Conservation (phyloP, 2,329 filamentous ascomycete species). For the Hypoxylon sp. region DNA sequence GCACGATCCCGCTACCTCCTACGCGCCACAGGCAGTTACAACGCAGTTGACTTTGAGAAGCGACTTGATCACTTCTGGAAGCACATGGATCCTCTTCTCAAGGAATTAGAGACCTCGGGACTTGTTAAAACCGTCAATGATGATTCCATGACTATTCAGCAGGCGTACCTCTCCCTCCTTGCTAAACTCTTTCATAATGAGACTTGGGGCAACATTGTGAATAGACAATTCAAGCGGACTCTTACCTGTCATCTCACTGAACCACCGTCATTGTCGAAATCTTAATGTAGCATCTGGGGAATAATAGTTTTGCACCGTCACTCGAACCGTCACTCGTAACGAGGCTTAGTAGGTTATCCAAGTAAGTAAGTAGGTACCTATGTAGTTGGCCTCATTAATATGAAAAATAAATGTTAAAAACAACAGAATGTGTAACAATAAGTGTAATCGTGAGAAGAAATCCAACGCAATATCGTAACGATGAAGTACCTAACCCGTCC, state of each 20-base stretch:
- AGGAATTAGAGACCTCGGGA: background rate
- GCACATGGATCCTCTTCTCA: background rate
- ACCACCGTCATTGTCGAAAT: background rate
- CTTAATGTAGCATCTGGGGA: too few species aligned
- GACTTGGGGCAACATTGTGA: slow-evolving; percentile 14
- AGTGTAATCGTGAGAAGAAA: background rate
- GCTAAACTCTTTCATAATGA: background rate
- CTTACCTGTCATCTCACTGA: background rate
- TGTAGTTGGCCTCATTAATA: background rate
- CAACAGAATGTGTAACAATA: background rate
- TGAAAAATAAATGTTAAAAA: background rate
- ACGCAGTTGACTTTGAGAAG: background rate
- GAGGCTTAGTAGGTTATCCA: background rate
- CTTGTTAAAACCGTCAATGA: slow-evolving; percentile 1
- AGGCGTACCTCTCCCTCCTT: slow-evolving; percentile 14
- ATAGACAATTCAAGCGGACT: background rate
- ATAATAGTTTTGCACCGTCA: background rate
- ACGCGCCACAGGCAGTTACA: background rate
- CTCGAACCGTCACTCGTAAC: background rate
- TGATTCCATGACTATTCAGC: background rate
- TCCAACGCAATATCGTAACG: background rate
- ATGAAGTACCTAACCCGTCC: background rate
- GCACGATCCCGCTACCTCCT: slow-evolving; percentile 12
- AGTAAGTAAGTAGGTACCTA: background rate
- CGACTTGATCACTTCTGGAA: background rate